Conservation (phyloP, 1,139 yeast genomes). For the Pichia sp. region DNA sequence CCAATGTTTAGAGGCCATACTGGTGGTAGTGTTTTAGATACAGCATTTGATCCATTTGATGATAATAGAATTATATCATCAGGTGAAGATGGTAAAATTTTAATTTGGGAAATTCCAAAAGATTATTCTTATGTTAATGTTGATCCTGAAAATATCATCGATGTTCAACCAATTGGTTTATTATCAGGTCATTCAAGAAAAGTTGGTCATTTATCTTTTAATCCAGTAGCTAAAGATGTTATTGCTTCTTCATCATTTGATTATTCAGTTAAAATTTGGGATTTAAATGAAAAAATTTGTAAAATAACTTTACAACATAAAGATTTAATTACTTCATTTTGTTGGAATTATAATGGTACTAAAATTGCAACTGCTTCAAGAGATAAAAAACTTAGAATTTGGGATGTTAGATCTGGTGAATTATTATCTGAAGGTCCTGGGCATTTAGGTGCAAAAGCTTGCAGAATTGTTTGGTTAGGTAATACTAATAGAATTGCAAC, state of each 20-base stretch:
- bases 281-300: slow-evolving; percentile 67
- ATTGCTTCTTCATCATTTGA: slow-evolving; percentile 89
- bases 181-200: slow-evolving; percentile 85
- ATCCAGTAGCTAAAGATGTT: slow-evolving; percentile 81
- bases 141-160: slow-evolving; percentile 59
- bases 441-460: slow-evolving; percentile 87
- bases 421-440: slow-evolving; percentile 80
- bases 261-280: slow-evolving; percentile 88
- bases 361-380: slow-evolving; percentile 86
- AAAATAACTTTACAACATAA: slow-evolving; percentile 73
- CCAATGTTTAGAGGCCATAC: slow-evolving; percentile 94
- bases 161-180: slow-evolving; percentile 58
- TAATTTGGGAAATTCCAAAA: slow-evolving; percentile 81
- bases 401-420: slow-evolving; percentile 80
- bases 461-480: slow-evolving; percentile 87
- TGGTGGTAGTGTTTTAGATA: slow-evolving; percentile 91
- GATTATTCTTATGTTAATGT: slow-evolving; percentile 64
- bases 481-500: slow-evolving; percentile 78
- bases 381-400: slow-evolving; percentile 81
- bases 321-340: slow-evolving; percentile 84
- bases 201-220: slow-evolving; percentile 89
- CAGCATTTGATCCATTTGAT: slow-evolving; percentile 90
- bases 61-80: slow-evolving; percentile 71
- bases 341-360: slow-evolving; percentile 86
- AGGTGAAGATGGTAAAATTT: slow-evolving; percentile 87